These are phyloP conservation scores for Orbilia javanica DNA, from an alignment of 2,329 filamentous ascomycete species.

Conservation along the genomic window DNA sequence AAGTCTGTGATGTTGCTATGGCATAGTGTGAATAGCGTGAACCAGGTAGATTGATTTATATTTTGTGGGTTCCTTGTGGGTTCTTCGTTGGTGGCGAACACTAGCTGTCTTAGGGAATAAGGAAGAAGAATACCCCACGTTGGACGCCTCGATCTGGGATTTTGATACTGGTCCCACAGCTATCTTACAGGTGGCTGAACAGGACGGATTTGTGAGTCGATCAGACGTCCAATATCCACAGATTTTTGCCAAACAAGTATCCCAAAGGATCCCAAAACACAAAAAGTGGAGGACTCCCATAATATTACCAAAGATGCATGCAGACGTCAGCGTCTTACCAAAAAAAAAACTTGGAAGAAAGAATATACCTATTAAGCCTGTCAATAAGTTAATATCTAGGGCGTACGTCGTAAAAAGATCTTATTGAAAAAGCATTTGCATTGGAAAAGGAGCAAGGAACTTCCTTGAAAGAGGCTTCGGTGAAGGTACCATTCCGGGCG, in stretches of 20 bases:
- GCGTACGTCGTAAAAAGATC: too few species aligned
- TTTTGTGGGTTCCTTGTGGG: constrained; percentile 17
- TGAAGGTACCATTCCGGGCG: constrained; percentile 9
- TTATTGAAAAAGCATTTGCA: constrained; percentile 3
- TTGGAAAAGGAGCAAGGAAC: constrained; percentile 28
- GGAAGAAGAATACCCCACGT: constrained; percentile 18
- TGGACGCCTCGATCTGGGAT: constrained; percentile 25
- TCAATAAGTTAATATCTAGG: neutral
- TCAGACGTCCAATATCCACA: constrained; percentile 40
- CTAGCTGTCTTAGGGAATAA: constrained; percentile 19
- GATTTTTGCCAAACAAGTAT: neutral
- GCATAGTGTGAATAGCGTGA: constrained; percentile 27
- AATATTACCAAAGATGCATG: constrained; percentile 14
- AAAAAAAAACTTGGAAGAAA: neutral
- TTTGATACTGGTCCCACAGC: constrained; percentile 22
- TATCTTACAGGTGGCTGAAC: constrained; percentile 38
- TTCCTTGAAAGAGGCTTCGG: constrained; percentile 38
- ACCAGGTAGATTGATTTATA: constrained; percentile 50
- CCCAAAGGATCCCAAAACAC: constrained; percentile 18
- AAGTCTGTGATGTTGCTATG: constrained; percentile 11
- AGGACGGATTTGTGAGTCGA: constrained; percentile 17
- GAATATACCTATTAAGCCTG: neutral
- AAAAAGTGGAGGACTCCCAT: neutral
- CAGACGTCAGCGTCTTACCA: constrained; percentile 24
- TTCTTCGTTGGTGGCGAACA: constrained; percentile 22